phyloP scores from a whole-genome alignment of 2,329 filamentous ascomycete species.

The Fusarium luffae region DNA sequence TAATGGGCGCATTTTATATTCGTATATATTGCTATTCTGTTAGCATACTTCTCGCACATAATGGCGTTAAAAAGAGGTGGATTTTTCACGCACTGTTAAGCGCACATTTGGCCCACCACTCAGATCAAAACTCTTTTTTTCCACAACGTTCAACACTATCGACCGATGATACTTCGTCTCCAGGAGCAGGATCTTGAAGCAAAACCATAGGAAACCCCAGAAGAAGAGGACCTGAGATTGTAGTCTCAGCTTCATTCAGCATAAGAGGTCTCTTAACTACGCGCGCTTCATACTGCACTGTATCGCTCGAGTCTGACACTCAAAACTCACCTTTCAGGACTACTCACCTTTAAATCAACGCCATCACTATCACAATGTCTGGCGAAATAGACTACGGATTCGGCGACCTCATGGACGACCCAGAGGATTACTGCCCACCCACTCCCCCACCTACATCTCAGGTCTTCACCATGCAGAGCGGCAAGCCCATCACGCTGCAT shows the following conservation, averaged over 20 bases:
- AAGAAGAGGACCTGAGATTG: not conserved
- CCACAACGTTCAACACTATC: slow-evolving; percentile 31
- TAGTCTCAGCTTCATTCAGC: not conserved
- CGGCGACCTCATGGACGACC: slow-evolving; percentile 78
- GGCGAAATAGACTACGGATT: slow-evolving; percentile 53
- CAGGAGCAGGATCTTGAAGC: not conserved
- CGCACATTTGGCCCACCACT: slow-evolving; percentile 45
- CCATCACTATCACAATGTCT: slow-evolving; percentile 44
- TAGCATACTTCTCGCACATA: not conserved
- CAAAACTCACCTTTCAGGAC: slow-evolving; percentile 5
- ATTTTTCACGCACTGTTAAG: slow-evolving; percentile 44
- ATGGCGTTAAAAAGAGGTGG: not conserved
- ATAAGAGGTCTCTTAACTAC: not conserved
- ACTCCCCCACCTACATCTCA: slow-evolving; percentile 80
- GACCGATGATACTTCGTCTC: slow-evolving; percentile 5
- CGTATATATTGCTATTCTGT: not conserved
- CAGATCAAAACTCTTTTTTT: slow-evolving; percentile 45
- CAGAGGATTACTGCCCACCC: slow-evolving; percentile 81
- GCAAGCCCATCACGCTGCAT: slow-evolving; percentile 73
- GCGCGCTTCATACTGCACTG: not conserved
- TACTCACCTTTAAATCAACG: slow-evolving; percentile 2
- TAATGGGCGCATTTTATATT: not conserved
- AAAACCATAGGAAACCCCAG: not conserved
- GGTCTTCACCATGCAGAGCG: slow-evolving; percentile 75
- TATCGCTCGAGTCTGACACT: slow-evolving; percentile 3